Conservation (phyloP, 257 asterid genomes). For the Solanum medicagineum region DNA sequence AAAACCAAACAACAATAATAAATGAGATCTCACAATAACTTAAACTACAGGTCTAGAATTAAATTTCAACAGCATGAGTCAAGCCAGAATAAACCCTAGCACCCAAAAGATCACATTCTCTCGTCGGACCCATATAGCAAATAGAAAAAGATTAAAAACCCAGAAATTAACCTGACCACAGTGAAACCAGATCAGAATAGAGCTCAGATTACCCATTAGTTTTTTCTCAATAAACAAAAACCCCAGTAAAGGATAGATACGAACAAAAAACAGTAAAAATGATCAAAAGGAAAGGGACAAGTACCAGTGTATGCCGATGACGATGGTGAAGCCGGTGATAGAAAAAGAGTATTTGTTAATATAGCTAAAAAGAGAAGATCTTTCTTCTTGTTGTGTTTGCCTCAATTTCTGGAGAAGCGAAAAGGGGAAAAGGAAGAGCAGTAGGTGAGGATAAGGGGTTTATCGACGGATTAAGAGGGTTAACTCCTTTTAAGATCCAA, state of each 20-base stretch:
- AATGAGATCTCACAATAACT: not conserved
- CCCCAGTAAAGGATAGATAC: not conserved
- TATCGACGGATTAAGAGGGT: conserved; percentile 10
- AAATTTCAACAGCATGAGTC: not conserved
- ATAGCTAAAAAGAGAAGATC: conserved; percentile 7
- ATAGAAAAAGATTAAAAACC: not conserved
- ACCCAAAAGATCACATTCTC: not conserved
- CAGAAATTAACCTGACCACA: not conserved
- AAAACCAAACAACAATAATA: not conserved
- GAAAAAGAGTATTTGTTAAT: not conserved
- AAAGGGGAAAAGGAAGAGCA: not conserved
- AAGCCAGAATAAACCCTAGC: not conserved
- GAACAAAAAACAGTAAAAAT: not conserved
- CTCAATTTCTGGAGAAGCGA: not conserved
- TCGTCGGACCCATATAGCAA: not conserved
- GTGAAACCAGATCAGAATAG: not conserved
- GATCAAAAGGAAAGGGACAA: not conserved
- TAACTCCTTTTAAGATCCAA: conserved; percentile 14
- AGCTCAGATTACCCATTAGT: not conserved
- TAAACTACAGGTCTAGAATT: not conserved
- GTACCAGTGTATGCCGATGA: not conserved
- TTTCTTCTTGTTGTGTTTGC: not conserved
- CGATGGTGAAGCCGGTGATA: not conserved
- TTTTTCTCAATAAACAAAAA: not conserved
- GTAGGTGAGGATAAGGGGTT: conserved; percentile 39